Base-by-base conservation (phyloP, 2,329 filamentous ascomycete genomes). In the Fusarium mundagurra region DNA sequence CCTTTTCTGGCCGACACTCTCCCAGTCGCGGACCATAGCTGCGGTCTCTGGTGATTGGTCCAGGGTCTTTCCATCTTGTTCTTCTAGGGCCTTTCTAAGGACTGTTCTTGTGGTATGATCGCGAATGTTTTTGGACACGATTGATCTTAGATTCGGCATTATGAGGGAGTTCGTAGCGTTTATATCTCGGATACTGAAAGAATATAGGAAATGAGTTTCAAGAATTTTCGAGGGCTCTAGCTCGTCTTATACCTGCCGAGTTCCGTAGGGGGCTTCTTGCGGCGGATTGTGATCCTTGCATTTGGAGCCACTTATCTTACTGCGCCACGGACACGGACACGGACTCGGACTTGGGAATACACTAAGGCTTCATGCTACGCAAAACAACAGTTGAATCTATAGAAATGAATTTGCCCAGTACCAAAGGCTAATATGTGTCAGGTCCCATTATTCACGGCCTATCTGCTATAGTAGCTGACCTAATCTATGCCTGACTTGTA, bases 11-110 rank as follows among this genome's bases (percentile, higher is more conserved):
- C 29, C 41, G 1, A 62, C 38, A 4, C 22, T 17, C 4, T 55
- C 27, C 61, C 66, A 66, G 5, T 71, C 68, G 3, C 54, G 43
- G 7, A 70, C 8, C 61, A 71, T 70, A 14, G 60, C 61, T 18
- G 62, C 48, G 7, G 50, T 45, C 5, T 66, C 60, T 20, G 45
- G 39, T 9, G 66, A 61, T 22, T 36, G 47, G 14, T 44, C 8
- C 4, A 29, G 2, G 8, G 29, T 3, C 4, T 43, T 64, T 18
- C 45, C 69, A 60, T 71, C 24, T 17, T 39, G 36, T 24, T 38
- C 29, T 50, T 36, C 48, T 3, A 61, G 12, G 20, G 29, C n/a
- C 13, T 53, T 71, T 12, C 61, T 57, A 14, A 71, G 18, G 14
- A 38, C 27, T 20, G 67, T 61, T 43, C 36, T 24, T 22, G 69